A percentile compares a stretch with the other conserved stretches of the same genome.
Evolutionary conservation across 2,329 filamentous ascomycete genomes (phyloP).

Genomic region (Clarireedia paspali): DNA sequence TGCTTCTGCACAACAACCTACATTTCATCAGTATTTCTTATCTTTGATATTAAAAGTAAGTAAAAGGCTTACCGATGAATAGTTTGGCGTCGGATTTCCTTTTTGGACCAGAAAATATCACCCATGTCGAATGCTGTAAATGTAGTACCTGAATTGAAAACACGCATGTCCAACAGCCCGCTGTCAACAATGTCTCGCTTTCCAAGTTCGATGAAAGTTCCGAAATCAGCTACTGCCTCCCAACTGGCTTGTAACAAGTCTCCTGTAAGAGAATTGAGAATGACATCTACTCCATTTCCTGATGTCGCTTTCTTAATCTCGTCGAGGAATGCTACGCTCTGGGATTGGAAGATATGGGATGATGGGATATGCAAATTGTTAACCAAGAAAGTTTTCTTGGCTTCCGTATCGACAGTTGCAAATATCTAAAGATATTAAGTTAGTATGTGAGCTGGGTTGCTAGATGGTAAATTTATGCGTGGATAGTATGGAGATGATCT

Average conservation of each 20-base stretch:
- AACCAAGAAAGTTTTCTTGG: conserved; percentile 12
- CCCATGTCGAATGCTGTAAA: conserved; percentile 11
- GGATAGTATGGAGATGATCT: not conserved
- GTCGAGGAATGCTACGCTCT: conserved; percentile 15
- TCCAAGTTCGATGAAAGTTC: conserved; percentile 33
- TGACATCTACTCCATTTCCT: conserved; percentile 21
- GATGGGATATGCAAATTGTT: conserved; percentile 4
- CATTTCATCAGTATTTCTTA: too few relatives aligned
- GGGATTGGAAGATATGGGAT: conserved; percentile 14
- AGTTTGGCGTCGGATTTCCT: too few relatives aligned
- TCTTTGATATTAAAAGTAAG: too few relatives aligned
- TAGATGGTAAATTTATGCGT: too few relatives aligned
- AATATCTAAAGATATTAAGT: conserved; percentile 11
- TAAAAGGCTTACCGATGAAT: too few relatives aligned
- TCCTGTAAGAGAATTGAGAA: conserved; percentile 22
- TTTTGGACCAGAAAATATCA: not conserved
- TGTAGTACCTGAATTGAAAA: conserved; percentile 20
- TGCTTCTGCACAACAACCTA: too few relatives aligned
- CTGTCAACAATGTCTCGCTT: conserved; percentile 26
- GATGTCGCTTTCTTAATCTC: conserved; percentile 17
- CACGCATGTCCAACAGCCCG: conserved; percentile 19
- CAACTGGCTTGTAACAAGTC: conserved; percentile 21
- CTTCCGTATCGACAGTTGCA: conserved; percentile 14
- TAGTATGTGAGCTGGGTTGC: not conserved
- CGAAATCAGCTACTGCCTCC: conserved; percentile 29